Evolutionary conservation across 2,329 filamentous ascomycete species (phyloP), one percentile per base, ranked within the genome.

Genomic region (Cercospora sojina): DNA sequence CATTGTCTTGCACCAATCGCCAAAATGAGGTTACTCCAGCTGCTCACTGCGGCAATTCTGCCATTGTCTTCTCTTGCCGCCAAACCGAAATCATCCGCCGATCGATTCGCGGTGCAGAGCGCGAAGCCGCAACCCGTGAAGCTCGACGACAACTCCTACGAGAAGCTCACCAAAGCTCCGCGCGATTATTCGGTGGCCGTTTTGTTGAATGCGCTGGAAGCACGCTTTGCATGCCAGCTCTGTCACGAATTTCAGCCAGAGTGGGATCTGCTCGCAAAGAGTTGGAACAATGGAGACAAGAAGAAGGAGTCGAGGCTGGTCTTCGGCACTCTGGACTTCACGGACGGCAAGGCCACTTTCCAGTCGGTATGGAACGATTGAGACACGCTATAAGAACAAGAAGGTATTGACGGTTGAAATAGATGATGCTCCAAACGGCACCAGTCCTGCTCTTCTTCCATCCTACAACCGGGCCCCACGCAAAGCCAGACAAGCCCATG

Each of bases 381-480:
- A n/a, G 35, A 35, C 20, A 12, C n/a, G 9, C 7, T 5, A 51
- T 8, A 27, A n/a, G 3, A 3, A 3, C 10, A n/a, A 23, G 13
- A 9, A n/a, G 8, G n/a, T 3, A 25, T 43, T n/a, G 43, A 66
- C 5, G 49, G 18, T 47, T 64, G 64, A 72, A 25, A n/a, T 73
- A 98, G 94, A 86, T 98, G 73, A 89, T 91, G 80, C 88, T 99
- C 49, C 92, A 97, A 88, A 97, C 94, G 56, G 95, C 95, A 6
- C 95, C 95, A 1, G 90, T 98, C 43, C 85, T 99, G 51, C 82
- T 97, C 53, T 83, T 96, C 71, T 98, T 95, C 83, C 91, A 88
- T 69, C 92, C 95, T 25, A 97, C 93, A 5, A 81, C 85, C 64
- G 95, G 95, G 18, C 90, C 91, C 27, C 86, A 92, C 78, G 93